Evolutionary conservation across 1,284 basidiomycete genomes (phyloP), one percentile per base, ranked within the genome.

Genomic region (Trichosporon asahii): DNA sequence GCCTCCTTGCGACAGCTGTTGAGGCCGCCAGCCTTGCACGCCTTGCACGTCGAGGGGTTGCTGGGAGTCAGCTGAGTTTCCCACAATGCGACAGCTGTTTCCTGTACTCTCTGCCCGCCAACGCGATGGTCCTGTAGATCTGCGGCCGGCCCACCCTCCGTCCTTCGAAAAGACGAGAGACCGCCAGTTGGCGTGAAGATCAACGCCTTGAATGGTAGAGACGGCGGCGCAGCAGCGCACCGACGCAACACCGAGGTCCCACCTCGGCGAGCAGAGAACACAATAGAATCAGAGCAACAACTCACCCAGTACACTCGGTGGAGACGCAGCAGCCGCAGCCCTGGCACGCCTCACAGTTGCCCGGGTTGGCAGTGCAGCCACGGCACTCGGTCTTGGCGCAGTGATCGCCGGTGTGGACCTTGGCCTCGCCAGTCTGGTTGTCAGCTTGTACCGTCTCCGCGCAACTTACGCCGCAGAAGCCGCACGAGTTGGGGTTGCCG

Each of bases 271-370:
- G 31, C 31, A 37, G 35, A 37, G 35, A 37, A 37, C 35, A 11
- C 35, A 12, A 14, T 12, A 37, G 35, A 37, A 37, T 3, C 11
- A 37, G 3, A 3, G 3, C 7, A 27, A 4, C 8, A 12, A 77
- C 80, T 76, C 65, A 82, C 80, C 80, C 81, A 37, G 81, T 82
- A 70, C 81, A 82, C 69, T 78, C 77, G 53, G 72, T 76, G 27
- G 81, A 79, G 64, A 80, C 73, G 66, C 80, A 82, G 66, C 80
- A 80, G 18, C 79, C 80, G n/a, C 70, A 72, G 37, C 79, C 80
- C 68, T 80, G 67, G 72, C 81, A 82, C 40, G 78, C 78, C 25
- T 69, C 37, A 70, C 81, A 82, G 31, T 70, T 33, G 15, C 66
- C 37, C 29, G 81, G 77, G 74, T 81, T 74, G 74, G 81, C 76